These are phyloP conservation scores for Hymenoscyphus salicellus DNA, from an alignment of 2,329 filamentous ascomycete genomes.

Conservation along the genomic window DNA sequence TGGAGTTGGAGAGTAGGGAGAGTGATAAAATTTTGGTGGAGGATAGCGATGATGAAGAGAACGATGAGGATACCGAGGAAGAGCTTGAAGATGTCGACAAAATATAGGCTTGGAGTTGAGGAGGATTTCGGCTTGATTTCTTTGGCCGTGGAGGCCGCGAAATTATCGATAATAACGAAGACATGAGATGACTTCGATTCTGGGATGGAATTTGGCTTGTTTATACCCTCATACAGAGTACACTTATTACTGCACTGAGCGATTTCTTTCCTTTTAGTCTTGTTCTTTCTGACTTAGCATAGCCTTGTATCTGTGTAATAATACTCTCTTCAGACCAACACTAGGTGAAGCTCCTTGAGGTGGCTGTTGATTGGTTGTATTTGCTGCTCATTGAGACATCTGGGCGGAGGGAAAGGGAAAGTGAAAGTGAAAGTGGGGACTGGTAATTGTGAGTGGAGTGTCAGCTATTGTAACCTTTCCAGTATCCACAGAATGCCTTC, in stretches of 20 bases:
- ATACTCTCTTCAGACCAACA: neutral
- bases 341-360: no score
- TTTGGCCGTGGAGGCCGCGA: no score
- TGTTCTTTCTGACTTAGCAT: neutral
- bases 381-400: no score
- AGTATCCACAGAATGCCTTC: no score
- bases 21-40: conserved; percentile 10
- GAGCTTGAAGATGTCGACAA: neutral
- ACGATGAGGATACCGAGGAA: neutral
- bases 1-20: conserved; percentile 3
- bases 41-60: conserved; percentile 6
- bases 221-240: neutral
- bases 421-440: no score
- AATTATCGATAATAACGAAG: neutral
- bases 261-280: neutral
- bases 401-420: no score
- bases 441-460: no score
- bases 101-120: neutral
- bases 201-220: neutral
- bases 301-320: neutral
- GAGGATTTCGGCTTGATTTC: neutral
- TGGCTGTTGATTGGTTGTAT: no score
- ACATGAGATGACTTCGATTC: neutral
- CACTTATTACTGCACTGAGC: neutral
- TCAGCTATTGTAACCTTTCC: no score